Base-by-base conservation (phyloP, 345 rosid genomes). In the Lagerstroemia speciosa region DNA sequence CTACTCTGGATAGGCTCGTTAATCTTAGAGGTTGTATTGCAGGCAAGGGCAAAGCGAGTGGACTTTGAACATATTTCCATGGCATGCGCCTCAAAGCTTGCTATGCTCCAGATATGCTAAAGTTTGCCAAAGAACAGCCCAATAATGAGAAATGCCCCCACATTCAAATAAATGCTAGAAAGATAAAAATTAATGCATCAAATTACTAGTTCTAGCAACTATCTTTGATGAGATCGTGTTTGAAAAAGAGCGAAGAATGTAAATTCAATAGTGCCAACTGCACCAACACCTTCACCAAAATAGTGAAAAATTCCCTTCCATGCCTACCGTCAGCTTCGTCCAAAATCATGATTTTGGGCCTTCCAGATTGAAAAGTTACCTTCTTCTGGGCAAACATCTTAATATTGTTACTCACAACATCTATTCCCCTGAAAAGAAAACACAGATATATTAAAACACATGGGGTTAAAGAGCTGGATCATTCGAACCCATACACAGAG, bases 381-480 rank as follows among this genome's bases (percentile, higher is more conserved):
- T 91, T 91, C 89, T 87, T 94, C 66, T 94, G 99, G 19, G 99
- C 98, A 84, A 94, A 94, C 98, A 92, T 92, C 83, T 94, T 94
- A 73, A 94, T 92, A 70, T 92, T 94, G 89, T 94, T 86, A 81
- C 96, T 83, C 64, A 94, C 98, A 60, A 88, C 95, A 80, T 94
- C 98, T 62, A 91, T 89, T 45, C 98, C 99, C 83, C 98, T 94
- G 62, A 61, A 67, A 2, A 69, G 22, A 30, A 52, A 70, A 67
- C 17, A 30, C 16, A 34, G 20, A 27, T 34, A 58, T 30, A 20
- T 58, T 12, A 58, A 15, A 55, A 14, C 17, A 58, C 63, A 27
- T 58, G 19, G 29, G 2, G 29, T 14, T 27, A 20, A 29, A 27
- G 5, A 58, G 16, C 12, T 58, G 34, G 69, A 29, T 67, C 65